Base-by-base conservation (phyloP, 768 basidiomycete genomes). In the Rhizopogon salebrosus region DNA sequence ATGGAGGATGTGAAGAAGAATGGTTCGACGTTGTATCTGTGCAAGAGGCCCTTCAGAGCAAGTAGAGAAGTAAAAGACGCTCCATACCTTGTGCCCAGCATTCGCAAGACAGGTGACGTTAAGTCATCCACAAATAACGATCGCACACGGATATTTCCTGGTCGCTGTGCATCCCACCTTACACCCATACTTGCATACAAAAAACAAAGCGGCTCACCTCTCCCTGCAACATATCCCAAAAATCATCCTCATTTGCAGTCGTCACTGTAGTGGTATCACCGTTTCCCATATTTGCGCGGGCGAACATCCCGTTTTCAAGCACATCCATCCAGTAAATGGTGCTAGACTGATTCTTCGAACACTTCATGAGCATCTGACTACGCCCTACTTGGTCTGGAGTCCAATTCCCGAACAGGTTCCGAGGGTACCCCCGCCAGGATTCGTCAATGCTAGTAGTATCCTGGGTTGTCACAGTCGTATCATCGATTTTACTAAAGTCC, bases 1-100 rank as follows among this genome's bases (percentile, higher is more conserved):
- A 81, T 62, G 2, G 81, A 79, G 1, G 82, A 83, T 0, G 81
- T 80, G 62, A 83, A 85, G 60, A 80, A 85, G 62, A 85, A 84
- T 0, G 82, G 83, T 55, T 84, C 83, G 53, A 84, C 70, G 38
- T 70, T 70, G 52, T 79, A 82, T 61, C 82, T 71, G 20, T 8
- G 27, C 8, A 36, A 4, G 3, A 52, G 8, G 10, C 36, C 27
- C 27, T 1, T 41, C 42, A 42, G 31, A 23, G 1, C 40, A 6
- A 36, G n/a, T 27, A 3, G 3, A 11, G 18, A 40, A 11, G 20
- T 8, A 23, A 35, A 11, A 45, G 38, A 45, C 0, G 7, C 35
- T 1, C 59, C 71, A 46, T 56, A 82, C 83, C 62, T 80, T 37
- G 77, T 71, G 9, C 84, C 82, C 5, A 83, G 66, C 74, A 83